Evolutionary conservation across 2,329 filamentous ascomycete species (phyloP), one percentile per base, ranked within the genome.

Genomic region (Coniochaeta prunicola): DNA sequence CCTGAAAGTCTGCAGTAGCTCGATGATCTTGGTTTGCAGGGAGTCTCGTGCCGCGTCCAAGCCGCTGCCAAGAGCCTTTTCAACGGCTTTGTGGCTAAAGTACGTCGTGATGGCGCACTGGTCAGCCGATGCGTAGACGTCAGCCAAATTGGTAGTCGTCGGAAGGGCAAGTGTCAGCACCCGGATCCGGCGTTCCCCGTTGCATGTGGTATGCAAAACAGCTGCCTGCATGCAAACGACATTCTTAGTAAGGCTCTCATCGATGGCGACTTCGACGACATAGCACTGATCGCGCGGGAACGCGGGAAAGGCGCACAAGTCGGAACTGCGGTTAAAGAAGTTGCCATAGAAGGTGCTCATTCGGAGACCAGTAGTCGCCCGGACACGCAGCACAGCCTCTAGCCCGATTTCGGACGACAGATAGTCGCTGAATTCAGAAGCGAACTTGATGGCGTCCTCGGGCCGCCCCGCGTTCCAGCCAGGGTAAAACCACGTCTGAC

Each of bases 321-420:
- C 94, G 17, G 92, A 97, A 71, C 91, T 96, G 66, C 94, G 85
- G 79, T 97, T 99, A 82, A 99, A 99, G 76, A 99, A 99, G 78
- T 99, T 99, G 65, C 94, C 94, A 74, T 97, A 99, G 76, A 99
- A 99, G 1, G 93, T 92, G 77, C 88, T 96, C 90, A 97, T 97
- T 58, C 94, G 87, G 60, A 99, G 77, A 57, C 94, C 94, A 26
- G 92, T 97, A 1, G 92, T 97, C 19, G 94, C 94, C 64, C 94
- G 88, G 40, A 99, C 94, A 71, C 94, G 89, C 59, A 99, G 87
- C 38, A 99, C 94, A 48, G 94, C 94, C 75, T 99, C 94, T 36
- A 99, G 77, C 0, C 93, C 94, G 69, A 99, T 97, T 73, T 99
- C 94, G 0, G 92, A 87, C 10, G 92, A 97, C n/a, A 99, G 79